Conservation (phyloP, 2,329 filamentous ascomycete species). For the Aspergillus sp. region DNA sequence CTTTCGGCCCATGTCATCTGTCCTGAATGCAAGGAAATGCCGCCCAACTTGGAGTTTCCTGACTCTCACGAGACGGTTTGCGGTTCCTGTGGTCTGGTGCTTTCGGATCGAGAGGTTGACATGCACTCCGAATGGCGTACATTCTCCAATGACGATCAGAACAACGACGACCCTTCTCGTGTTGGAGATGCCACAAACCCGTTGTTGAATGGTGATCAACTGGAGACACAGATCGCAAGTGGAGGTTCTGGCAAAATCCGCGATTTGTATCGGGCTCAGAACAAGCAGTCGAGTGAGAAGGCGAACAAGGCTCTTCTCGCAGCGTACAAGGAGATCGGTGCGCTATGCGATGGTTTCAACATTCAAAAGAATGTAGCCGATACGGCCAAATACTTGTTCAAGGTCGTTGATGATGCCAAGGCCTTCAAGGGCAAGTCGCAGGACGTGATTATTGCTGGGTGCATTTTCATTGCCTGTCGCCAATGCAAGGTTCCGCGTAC, state of each 20-base stretch:
- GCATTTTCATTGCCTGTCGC: constrained; percentile 95
- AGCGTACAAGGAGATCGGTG: constrained; percentile 82
- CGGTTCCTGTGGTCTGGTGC: constrained; percentile 80
- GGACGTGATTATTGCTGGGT: constrained; percentile 89
- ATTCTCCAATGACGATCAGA: constrained; percentile 96
- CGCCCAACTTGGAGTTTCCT: constrained; percentile 90
- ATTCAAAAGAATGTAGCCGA: constrained; percentile 77
- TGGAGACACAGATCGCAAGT: constrained; percentile 81
- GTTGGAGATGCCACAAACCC: constrained; percentile 91
- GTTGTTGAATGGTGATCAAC: constrained; percentile 80
- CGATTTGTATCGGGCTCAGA: constrained; percentile 76
- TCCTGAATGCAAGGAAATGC: constrained; percentile 81
- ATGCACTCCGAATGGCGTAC: constrained; percentile 97
- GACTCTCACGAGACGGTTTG: constrained; percentile 92
- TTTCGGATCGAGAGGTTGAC: constrained; percentile 87
- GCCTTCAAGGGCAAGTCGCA: constrained; percentile 92
- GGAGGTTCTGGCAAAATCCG: constrained; percentile 65
- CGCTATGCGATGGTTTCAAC: constrained; percentile 76
- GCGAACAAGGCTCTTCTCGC: constrained; percentile 71
- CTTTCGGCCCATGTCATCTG: constrained; percentile 81
- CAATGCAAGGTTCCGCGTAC: constrained; percentile 80
- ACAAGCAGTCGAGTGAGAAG: constrained; percentile 74
- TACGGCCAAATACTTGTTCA: constrained; percentile 90
- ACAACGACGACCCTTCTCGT: constrained; percentile 93
- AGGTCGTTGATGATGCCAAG: constrained; percentile 85